These are phyloP conservation scores for Hymenoscyphus infarciens DNA, from an alignment of 2,329 filamentous ascomycete genomes.

Conservation along the genomic window DNA sequence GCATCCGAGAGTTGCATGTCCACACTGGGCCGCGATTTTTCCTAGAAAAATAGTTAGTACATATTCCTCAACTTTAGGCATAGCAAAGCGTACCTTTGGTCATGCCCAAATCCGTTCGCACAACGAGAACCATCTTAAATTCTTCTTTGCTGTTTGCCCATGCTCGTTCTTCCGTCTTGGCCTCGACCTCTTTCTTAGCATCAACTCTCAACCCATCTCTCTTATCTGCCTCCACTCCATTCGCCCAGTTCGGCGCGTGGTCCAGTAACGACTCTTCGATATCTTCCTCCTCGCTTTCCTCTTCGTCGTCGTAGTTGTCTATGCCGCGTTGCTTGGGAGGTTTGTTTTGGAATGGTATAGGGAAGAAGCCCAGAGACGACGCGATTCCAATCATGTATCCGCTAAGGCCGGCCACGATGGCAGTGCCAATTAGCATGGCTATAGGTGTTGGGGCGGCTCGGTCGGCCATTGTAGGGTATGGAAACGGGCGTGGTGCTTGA, in stretches of 20 bases:
- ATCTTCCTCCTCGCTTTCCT: constrained; percentile 68
- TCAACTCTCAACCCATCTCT: constrained; percentile 50
- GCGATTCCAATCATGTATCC: constrained; percentile 80
- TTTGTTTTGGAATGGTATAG: constrained; percentile 41
- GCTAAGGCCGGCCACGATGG: constrained; percentile 67
- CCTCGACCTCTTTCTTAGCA: constrained; percentile 12
- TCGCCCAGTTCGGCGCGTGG: constrained; percentile 65
- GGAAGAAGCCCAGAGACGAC: constrained; percentile 69
- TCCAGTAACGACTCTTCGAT: constrained; percentile 56
- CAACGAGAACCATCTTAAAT: constrained; percentile 90
- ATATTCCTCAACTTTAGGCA: constrained; percentile 48
- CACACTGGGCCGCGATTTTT: constrained; percentile 95
- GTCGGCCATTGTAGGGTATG: constrained; percentile 29
- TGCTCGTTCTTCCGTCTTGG: constrained; percentile 37
- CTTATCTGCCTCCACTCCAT: constrained; percentile 56
- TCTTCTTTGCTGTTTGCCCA: constrained; percentile 59
- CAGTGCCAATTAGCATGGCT: constrained; percentile 67
- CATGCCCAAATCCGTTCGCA: constrained; percentile 94
- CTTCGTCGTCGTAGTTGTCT: constrained; percentile 56
- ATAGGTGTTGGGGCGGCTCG: constrained; percentile 28
- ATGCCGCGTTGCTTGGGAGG: constrained; percentile 42
- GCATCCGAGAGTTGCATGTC: constrained; percentile 94
- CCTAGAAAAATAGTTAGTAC: constrained; percentile 49
- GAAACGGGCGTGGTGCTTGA: not conserved
- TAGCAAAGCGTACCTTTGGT: constrained; percentile 54